These are phyloP conservation scores for Xylaria acuta DNA, from an alignment of 495 filamentous ascomycete species.

Conservation along the genomic window DNA sequence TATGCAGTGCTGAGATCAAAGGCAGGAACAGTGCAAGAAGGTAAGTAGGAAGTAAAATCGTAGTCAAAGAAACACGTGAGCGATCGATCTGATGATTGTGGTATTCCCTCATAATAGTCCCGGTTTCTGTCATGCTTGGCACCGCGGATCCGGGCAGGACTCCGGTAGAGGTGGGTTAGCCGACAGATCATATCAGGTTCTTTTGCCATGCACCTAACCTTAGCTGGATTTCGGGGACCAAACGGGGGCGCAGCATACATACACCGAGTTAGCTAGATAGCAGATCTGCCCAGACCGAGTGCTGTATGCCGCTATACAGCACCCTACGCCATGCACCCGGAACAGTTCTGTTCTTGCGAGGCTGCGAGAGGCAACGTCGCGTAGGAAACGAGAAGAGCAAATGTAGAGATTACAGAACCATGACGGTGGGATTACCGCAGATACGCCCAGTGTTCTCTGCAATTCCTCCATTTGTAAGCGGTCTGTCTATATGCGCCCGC, in stretches of 20 bases:
- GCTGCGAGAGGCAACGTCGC: slow-evolving; percentile 2
- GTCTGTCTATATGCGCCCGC: slow-evolving; percentile 9
- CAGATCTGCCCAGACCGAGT: neutral
- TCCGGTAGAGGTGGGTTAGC: slow-evolving; percentile 5
- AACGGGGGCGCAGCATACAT: neutral
- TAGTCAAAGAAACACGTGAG: slow-evolving; percentile 28
- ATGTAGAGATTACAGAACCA: neutral
- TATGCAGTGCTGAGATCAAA: neutral
- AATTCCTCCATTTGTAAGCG: slow-evolving; percentile 1
- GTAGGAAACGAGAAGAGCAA: neutral
- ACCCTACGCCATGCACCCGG: slow-evolving; percentile 18
- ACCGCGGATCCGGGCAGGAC: slow-evolving; percentile 26
- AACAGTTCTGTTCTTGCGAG: slow-evolving; percentile 9
- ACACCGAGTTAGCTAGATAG: slow-evolving; percentile 7
- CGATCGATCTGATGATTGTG: slow-evolving; percentile 11
- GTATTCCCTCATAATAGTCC: slow-evolving; percentile 17
- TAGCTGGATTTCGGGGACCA: neutral
- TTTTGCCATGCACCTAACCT: neutral
- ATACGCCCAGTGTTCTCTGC: neutral
- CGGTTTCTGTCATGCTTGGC: slow-evolving; percentile 1
- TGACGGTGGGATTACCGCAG: slow-evolving; percentile 2
- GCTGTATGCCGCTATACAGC: neutral
- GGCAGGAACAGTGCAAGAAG: neutral
- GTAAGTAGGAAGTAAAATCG: neutral
- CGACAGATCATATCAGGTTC: slow-evolving; percentile 1